Conservation (phyloP, 352 stramenopile genomes). For the Phytophthora pisi region DNA sequence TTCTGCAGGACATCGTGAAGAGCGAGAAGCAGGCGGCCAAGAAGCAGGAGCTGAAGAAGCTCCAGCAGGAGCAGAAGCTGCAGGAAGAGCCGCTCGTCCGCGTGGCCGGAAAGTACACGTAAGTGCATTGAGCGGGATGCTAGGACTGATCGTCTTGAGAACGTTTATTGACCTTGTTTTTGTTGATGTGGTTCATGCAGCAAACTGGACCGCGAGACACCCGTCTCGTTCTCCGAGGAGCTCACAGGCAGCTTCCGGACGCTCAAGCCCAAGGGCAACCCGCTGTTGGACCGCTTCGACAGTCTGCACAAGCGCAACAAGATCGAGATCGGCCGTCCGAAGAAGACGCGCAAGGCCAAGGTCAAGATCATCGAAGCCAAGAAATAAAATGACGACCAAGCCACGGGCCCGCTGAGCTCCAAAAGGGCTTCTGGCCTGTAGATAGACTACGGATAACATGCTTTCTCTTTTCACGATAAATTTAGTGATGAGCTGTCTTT, state of each 20-base stretch:
- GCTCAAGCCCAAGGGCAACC: slow-evolving; percentile 81
- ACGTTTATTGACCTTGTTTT: slow-evolving; percentile 4
- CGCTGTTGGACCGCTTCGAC: slow-evolving; percentile 84
- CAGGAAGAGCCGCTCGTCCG: slow-evolving; percentile 74
- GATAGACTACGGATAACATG: slow-evolving; percentile 36
- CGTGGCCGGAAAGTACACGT: slow-evolving; percentile 78
- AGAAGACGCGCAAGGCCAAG: slow-evolving; percentile 72
- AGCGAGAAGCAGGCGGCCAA: slow-evolving; percentile 67
- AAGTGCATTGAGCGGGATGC: slow-evolving; percentile 21
- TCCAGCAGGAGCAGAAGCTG: slow-evolving; percentile 78
- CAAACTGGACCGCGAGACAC: slow-evolving; percentile 74
- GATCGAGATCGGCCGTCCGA: slow-evolving; percentile 76
- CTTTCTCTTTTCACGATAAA: slow-evolving; percentile 27
- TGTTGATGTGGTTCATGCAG: slow-evolving; percentile 47
- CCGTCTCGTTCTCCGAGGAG: slow-evolving; percentile 80
- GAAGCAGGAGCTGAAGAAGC: slow-evolving; percentile 80
- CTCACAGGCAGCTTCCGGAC: slow-evolving; percentile 80
- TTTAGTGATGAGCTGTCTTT: slow-evolving; percentile 24
- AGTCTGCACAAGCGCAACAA: slow-evolving; percentile 89
- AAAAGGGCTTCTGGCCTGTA: slow-evolving; percentile 23
- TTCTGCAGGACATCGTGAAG: slow-evolving; percentile 70
- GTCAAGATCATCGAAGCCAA: slow-evolving; percentile 81
- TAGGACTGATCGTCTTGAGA: no score
- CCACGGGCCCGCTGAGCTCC: background rate
- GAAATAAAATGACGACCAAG: slow-evolving; percentile 56